These are phyloP conservation scores for Cocos nucifera DNA, from an alignment of 176 grass and related monocot genomes.

Conservation along the genomic window DNA sequence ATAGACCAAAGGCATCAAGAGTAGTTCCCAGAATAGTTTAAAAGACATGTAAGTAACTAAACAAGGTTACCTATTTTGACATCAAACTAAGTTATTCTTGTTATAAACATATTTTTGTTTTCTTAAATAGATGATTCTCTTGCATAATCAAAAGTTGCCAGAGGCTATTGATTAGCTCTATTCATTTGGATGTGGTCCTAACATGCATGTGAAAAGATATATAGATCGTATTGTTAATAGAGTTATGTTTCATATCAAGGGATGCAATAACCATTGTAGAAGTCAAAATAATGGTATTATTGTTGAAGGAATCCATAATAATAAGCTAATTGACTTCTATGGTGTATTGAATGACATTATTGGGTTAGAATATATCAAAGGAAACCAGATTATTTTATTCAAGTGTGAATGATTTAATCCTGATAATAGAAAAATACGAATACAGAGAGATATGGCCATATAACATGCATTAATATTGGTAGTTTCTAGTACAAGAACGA, in stretches of 20 bases:
- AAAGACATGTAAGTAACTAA: too few species aligned
- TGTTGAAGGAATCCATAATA: slow-evolving; percentile 1
- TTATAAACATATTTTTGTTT: too few species aligned
- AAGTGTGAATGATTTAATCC: background rate
- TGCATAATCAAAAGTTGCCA: too few species aligned
- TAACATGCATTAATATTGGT: slow-evolving; percentile 11
- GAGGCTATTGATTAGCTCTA: background rate
- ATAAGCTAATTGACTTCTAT: slow-evolving; percentile 7
- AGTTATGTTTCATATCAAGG: background rate
- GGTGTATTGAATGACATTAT: background rate
- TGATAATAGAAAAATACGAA: background rate
- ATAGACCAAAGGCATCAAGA: too few species aligned
- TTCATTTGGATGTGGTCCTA: background rate
- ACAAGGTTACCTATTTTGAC: too few species aligned
- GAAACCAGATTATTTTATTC: background rate
- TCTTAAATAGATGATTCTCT: too few species aligned
- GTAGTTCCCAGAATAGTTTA: too few species aligned
- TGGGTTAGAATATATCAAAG: slow-evolving; percentile 5
- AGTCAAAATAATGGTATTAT: background rate
- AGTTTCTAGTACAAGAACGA: background rate
- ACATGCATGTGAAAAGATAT: background rate
- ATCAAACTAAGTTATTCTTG: too few species aligned
- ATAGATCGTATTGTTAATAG: background rate
- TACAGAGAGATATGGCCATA: too few species aligned
- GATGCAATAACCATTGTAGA: background rate